A percentile compares a stretch with the other conserved stretches of the same genome.
These are phyloP conservation scores for Pseudonectria foliicola DNA, from an alignment of 2,329 filamentous ascomycete species.

Conservation along the genomic window DNA sequence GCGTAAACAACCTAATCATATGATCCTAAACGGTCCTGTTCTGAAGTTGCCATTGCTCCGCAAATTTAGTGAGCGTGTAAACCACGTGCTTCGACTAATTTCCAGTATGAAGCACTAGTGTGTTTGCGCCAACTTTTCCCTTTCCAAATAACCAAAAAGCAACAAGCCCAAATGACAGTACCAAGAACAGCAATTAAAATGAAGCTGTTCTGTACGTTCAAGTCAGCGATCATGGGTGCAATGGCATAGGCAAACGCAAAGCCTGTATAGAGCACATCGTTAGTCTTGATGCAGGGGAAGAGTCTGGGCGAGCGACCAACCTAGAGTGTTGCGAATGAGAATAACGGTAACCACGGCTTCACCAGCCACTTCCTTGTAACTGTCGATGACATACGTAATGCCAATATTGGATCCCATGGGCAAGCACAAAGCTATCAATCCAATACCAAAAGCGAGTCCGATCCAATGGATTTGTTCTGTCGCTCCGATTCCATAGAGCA, in stretches of 20 bases:
- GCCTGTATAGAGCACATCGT: slow-evolving; percentile 3
- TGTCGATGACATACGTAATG: slow-evolving; percentile 18
- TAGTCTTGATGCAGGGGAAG: neutral
- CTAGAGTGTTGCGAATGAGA: slow-evolving; percentile 18
- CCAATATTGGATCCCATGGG: slow-evolving; percentile 16
- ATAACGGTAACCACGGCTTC: slow-evolving; percentile 15
- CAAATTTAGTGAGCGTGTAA: slow-evolving; percentile 7
- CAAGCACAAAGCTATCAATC: slow-evolving; percentile 14
- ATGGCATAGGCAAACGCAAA: slow-evolving; percentile 20
- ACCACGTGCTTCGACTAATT: slow-evolving; percentile 11
- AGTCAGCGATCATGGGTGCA: slow-evolving; percentile 16
- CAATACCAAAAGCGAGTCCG: slow-evolving; percentile 16
- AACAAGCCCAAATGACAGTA: slow-evolving; percentile 8
- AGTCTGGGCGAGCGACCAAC: slow-evolving; percentile 8
- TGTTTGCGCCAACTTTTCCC: slow-evolving; percentile 12
- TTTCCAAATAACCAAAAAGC: slow-evolving; percentile 8
- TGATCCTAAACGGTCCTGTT: too few relatives aligned
- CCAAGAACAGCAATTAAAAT: slow-evolving; percentile 14
- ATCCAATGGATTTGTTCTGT: slow-evolving; percentile 18
- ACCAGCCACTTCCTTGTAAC: slow-evolving; percentile 18
- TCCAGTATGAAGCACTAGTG: slow-evolving; percentile 13
- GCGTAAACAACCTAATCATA: too few relatives aligned
- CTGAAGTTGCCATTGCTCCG: too few relatives aligned
- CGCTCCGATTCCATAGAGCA: slow-evolving; percentile 17
- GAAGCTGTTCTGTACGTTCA: slow-evolving; percentile 14